A percentile compares a stretch with the other conserved stretches of the same genome.
Conservation (phyloP, 2,329 filamentous ascomycete genomes). For the Furcasterigmium sp. region DNA sequence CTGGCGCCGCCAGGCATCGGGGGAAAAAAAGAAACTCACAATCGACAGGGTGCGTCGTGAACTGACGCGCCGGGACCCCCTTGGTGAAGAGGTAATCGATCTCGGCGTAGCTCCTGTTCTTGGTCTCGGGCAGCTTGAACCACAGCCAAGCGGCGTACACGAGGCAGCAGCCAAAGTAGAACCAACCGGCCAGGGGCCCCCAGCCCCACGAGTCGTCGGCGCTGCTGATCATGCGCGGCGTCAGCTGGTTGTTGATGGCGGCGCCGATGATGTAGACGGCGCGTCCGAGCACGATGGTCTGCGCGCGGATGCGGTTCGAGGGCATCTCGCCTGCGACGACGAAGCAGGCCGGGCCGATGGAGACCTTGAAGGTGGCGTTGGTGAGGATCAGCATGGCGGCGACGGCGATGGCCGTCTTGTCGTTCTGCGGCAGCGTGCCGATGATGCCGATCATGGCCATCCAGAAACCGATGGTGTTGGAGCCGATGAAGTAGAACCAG, state of each 20-base stretch:
- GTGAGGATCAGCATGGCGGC: constrained; percentile 32
- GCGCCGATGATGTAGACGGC: constrained; percentile 35
- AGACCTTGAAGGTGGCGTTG: constrained; percentile 35
- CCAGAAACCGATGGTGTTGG: constrained; percentile 31
- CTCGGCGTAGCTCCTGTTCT: constrained; percentile 38
- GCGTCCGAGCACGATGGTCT: constrained; percentile 38
- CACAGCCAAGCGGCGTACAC: constrained; percentile 35
- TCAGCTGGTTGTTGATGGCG: constrained; percentile 30
- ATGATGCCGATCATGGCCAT: constrained; percentile 36
- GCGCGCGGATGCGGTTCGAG: constrained; percentile 35
- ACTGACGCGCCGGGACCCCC: constrained; percentile 26
- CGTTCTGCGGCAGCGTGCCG: constrained; percentile 24
- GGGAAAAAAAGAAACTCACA: constrained; percentile 2
- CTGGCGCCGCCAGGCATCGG: constrained; percentile 20
- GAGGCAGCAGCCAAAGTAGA: constrained; percentile 32
- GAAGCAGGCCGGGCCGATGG: constrained; percentile 37
- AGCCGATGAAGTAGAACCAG: constrained; percentile 33
- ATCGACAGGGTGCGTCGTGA: constrained; percentile 7
- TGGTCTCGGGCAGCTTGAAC: constrained; percentile 39
- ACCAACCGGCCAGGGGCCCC: constrained; percentile 31
- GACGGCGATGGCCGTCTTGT: constrained; percentile 22
- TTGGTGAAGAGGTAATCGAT: constrained; percentile 41
- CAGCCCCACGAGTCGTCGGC: constrained; percentile 21
- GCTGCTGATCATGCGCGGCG: constrained; percentile 29
- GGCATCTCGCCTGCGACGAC: constrained; percentile 39